Evolutionary conservation across 2,329 filamentous ascomycete species (phyloP).

Genomic region (Rhynchosporium secalis): DNA sequence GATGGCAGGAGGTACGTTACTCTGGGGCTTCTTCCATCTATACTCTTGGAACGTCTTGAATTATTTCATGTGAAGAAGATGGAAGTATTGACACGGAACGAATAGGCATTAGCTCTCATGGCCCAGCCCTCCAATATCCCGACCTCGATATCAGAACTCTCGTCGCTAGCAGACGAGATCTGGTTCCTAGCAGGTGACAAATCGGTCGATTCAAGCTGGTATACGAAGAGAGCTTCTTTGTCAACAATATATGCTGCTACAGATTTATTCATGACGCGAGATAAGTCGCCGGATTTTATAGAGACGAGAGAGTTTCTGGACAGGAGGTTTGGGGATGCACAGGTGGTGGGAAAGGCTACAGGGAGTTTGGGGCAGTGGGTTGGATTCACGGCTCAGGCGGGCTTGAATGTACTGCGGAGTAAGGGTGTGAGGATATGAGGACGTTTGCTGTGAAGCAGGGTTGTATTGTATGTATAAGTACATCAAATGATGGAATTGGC

Average conservation of each 20-base stretch:
- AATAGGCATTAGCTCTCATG: constrained; percentile 77
- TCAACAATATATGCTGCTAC: constrained; percentile 71
- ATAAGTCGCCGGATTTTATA: constrained; percentile 68
- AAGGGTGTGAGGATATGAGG: constrained; percentile 72
- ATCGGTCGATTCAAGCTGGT: constrained; percentile 85
- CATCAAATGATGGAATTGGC: neutral
- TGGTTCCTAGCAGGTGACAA: constrained; percentile 82
- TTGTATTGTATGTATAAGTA: constrained; percentile 13
- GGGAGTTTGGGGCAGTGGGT: constrained; percentile 71
- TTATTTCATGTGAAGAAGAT: neutral
- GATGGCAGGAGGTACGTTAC: constrained; percentile 78
- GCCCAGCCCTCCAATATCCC: constrained; percentile 78
- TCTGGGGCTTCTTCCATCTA: neutral
- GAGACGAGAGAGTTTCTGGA: constrained; percentile 82
- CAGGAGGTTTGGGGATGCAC: constrained; percentile 66
- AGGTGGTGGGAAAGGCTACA: constrained; percentile 60
- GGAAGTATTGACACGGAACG: too few species aligned
- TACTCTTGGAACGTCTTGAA: neutral
- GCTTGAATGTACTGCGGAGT: constrained; percentile 81
- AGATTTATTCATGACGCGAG: constrained; percentile 94
- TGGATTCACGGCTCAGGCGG: constrained; percentile 76
- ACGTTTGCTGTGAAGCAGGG: neutral
- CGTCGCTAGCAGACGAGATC: constrained; percentile 85
- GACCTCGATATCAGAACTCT: constrained; percentile 74
- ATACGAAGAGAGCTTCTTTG: constrained; percentile 67